Conservation (phyloP, 2,329 filamentous ascomycete species). For the Cordyceps cateniannulata region DNA sequence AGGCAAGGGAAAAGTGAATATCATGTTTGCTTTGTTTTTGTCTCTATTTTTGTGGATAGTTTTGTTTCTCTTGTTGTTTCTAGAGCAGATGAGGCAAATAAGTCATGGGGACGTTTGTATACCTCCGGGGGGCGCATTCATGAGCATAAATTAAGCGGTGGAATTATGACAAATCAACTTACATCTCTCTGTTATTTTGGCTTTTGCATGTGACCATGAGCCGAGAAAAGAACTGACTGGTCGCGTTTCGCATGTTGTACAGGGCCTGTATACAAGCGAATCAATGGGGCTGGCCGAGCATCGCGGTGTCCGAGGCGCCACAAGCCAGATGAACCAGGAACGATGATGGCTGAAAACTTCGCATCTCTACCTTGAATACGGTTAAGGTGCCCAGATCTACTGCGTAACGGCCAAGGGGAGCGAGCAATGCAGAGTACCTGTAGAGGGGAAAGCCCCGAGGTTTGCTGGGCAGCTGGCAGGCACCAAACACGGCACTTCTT, state of each 20-base stretch:
- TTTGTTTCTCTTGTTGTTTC: neutral
- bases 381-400: neutral
- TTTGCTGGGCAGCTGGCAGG: slow-evolving; percentile 3
- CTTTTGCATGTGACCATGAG: neutral
- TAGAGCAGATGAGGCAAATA: neutral
- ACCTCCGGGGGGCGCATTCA: slow-evolving; percentile 4
- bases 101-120: slow-evolving; percentile 8
- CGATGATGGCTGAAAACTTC: neutral
- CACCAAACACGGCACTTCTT: slow-evolving; percentile 5
- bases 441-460: neutral
- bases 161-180: slow-evolving; percentile 1
- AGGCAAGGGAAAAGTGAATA: slow-evolving; percentile 2
- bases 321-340: neutral
- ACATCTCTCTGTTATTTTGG: neutral
- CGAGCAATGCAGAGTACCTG: neutral
- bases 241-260: neutral
- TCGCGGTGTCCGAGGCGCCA: neutral
- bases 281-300: neutral
- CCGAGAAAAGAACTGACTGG: neutral
- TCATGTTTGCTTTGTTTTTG: neutral
- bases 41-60: neutral
- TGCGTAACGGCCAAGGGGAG: neutral
- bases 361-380: slow-evolving; percentile 3
- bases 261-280: slow-evolving; percentile 2
- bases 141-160: slow-evolving; percentile 8